Evolutionary conservation across 1,284 basidiomycete species (phyloP).

Genomic region (Neotropicomus parvogracilis): DNA sequence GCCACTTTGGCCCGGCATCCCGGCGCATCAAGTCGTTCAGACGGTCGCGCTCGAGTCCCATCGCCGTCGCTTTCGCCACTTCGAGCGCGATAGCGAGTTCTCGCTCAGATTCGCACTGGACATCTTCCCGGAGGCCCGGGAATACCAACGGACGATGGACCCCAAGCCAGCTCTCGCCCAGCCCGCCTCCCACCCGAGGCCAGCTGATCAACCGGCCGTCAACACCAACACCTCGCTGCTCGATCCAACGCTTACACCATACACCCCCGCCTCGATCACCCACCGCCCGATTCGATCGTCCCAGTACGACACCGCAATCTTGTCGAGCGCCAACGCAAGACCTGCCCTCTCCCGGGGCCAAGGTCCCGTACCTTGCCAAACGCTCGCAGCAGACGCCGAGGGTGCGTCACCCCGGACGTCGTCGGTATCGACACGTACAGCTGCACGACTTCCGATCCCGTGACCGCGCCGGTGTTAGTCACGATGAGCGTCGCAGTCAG

Average conservation of each 20-base stretch:
- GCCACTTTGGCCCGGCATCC: too few species aligned
- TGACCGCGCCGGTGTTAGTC: constrained; percentile 51
- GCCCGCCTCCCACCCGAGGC: too few species aligned
- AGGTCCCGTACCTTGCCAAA: constrained; percentile 56
- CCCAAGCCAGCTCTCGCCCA: too few species aligned
- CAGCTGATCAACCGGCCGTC: too few species aligned
- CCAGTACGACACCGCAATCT: constrained; percentile 57
- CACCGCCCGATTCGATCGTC: constrained; percentile 43
- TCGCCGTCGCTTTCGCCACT: too few species aligned
- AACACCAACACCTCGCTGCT: constrained; percentile 42
- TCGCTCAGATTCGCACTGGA: too few species aligned
- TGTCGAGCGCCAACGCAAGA: constrained; percentile 52
- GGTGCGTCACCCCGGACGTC: constrained; percentile 52
- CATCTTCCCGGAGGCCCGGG: too few species aligned
- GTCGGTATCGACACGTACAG: constrained; percentile 61
- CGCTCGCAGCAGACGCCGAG: constrained; percentile 53
- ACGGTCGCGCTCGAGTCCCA: too few species aligned
- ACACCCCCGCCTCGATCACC: constrained; percentile 50
- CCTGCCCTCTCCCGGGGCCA: constrained; percentile 36
- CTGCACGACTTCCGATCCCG: constrained; percentile 67
- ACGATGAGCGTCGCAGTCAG: constrained; percentile 52
- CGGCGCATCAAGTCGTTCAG: too few species aligned
- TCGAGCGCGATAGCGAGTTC: too few species aligned
- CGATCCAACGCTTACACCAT: constrained; percentile 43
- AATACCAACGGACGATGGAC: too few species aligned